These are phyloP conservation scores for Solanum tacnaense DNA, from an alignment of 257 asterid species.

Conservation along the genomic window DNA sequence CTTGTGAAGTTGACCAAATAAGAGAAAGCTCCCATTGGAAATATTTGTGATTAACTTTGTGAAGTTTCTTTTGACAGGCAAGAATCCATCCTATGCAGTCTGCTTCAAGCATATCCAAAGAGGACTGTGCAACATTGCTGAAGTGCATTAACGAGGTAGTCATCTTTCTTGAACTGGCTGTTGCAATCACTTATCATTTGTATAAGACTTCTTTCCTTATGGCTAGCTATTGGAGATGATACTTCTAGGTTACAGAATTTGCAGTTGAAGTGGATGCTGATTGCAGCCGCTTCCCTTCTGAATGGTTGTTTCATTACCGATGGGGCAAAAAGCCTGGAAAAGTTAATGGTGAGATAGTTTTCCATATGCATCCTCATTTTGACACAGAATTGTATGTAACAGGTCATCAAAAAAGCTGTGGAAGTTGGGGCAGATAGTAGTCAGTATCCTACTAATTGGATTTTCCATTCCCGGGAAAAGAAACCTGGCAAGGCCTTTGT, in stretches of 20 bases:
- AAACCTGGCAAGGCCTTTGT: conserved; percentile 87
- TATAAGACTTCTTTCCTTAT: conserved; percentile 9
- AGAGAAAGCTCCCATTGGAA: neutral
- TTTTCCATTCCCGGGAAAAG: conserved; percentile 93
- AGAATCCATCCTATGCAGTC: conserved; percentile 79
- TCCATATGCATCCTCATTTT: conserved; percentile 14
- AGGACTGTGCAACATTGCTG: conserved; percentile 53
- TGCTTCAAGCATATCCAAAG: conserved; percentile 73
- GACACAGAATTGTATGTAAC: conserved; percentile 42
- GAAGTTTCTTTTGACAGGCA: conserved; percentile 45
- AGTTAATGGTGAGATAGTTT: conserved; percentile 69
- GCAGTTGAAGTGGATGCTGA: conserved; percentile 90
- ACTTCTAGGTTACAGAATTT: conserved; percentile 61
- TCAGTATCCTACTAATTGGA: conserved; percentile 89
- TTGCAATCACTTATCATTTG: neutral
- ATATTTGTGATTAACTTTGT: neutral
- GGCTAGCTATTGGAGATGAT: conserved; percentile 37
- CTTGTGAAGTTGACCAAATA: neutral
- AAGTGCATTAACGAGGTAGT: conserved; percentile 80
- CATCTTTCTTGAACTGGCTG: conserved; percentile 1
- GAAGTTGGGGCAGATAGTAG: conserved; percentile 92
- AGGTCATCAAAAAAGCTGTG: conserved; percentile 73
- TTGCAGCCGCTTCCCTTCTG: conserved; percentile 71
- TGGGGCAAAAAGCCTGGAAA: conserved; percentile 97
- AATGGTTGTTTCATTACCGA: conserved; percentile 94